Evolutionary conservation across 805 yeast genomes (phyloP).

Genomic region (Metschnikowia aberdeeniae): DNA sequence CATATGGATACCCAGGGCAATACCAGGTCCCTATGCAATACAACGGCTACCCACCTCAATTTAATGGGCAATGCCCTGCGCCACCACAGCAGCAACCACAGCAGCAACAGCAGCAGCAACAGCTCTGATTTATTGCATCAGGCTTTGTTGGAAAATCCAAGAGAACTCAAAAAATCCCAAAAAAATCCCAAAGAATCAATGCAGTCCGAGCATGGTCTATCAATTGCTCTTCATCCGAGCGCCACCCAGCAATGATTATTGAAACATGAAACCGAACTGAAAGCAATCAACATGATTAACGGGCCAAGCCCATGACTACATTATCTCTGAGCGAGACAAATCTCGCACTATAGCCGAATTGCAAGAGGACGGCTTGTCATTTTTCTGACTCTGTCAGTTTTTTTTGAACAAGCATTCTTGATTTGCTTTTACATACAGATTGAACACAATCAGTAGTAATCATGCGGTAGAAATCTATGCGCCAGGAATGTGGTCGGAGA

Average conservation of each 20-base stretch:
- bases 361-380: not conserved
- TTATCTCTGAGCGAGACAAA: not conserved
- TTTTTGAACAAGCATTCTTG: not conserved
- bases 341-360: too few species aligned
- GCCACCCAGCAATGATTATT: not conserved
- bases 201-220: not conserved
- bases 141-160: constrained; percentile 3
- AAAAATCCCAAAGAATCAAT: constrained; percentile 3
- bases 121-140: not conserved
- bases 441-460: not conserved
- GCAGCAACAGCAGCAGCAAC: constrained; percentile 3
- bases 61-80: constrained; percentile 20
- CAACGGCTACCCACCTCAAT: constrained; percentile 26
- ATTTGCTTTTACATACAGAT: not conserved
- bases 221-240: not conserved
- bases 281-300: not conserved
- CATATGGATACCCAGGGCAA: constrained; percentile 19
- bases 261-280: not conserved
- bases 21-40: constrained; percentile 22
- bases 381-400: not conserved
- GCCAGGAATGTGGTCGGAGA: not conserved
- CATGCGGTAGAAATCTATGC: not conserved
- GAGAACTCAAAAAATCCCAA: constrained; percentile 4
- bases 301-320: not conserved
- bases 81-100: constrained; percentile 19